Evolutionary conservation across 805 yeast species (phyloP).

Genomic region (Jamesozyma lodderae): DNA sequence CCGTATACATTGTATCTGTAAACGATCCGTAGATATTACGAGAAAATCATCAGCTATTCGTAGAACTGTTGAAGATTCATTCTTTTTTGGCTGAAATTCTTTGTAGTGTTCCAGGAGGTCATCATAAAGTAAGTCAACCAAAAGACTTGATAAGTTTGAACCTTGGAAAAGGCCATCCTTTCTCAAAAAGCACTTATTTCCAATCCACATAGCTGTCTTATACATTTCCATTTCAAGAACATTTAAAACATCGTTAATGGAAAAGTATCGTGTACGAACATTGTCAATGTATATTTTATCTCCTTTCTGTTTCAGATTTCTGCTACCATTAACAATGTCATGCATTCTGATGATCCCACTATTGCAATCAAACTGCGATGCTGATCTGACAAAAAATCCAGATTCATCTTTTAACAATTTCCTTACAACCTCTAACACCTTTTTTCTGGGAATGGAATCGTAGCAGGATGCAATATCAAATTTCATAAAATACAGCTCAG

Average conservation of each 20-base stretch:
- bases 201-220: conserved; percentile 38
- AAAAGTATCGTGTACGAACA: conserved; percentile 30
- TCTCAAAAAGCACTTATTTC: conserved; percentile 36
- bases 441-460: conserved; percentile 53
- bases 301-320: conserved; percentile 1
- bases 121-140: conserved; percentile 70
- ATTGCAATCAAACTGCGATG: conserved; percentile 15
- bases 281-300: conserved; percentile 27
- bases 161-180: conserved; percentile 80
- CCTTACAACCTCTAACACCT: conserved; percentile 31
- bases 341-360: conserved; percentile 8
- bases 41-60: conserved; percentile 83
- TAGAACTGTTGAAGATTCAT: conserved; percentile 35
- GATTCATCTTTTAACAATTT: conserved; percentile 10
- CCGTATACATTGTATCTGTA: conserved; percentile 27
- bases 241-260: conserved; percentile 36
- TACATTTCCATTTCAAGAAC: conserved; percentile 45
- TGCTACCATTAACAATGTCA: conserved; percentile 17
- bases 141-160: conserved; percentile 58
- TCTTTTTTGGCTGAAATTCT: conserved; percentile 22
- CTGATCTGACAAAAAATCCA: conserved; percentile 26
- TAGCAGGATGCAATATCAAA: conserved; percentile 74
- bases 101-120: conserved; percentile 36
- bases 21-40: conserved; percentile 43
- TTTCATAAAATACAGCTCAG: conserved; percentile 44